These are phyloP conservation scores for Cordyceps cateniannulata DNA, from an alignment of 2,329 filamentous ascomycete genomes.

Conservation along the genomic window DNA sequence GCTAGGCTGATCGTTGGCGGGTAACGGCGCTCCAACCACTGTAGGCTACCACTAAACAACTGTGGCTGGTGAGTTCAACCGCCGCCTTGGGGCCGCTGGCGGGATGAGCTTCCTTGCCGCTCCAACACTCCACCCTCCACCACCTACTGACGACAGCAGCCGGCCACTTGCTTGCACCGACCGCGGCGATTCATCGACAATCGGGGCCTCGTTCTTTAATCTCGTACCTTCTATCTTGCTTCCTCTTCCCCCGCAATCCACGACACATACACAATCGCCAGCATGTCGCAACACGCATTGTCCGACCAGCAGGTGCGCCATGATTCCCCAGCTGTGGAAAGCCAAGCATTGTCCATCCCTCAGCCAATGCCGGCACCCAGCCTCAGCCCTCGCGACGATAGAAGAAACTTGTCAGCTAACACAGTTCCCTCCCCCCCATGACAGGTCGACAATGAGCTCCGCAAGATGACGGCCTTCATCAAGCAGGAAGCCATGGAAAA, in stretches of 20 bases:
- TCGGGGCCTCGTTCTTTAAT: neutral
- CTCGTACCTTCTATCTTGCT: neutral
- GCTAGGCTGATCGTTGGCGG: neutral
- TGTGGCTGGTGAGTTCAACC: neutral
- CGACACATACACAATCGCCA: constrained; percentile 34
- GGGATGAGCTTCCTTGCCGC: constrained; percentile 7
- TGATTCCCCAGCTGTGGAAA: constrained; percentile 12
- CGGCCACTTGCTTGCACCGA: constrained; percentile 4
- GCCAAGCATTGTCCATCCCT: constrained; percentile 1
- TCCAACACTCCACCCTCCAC: constrained; percentile 9
- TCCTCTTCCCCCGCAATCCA: constrained; percentile 1
- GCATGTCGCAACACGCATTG: constrained; percentile 93
- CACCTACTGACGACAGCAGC: constrained; percentile 12
- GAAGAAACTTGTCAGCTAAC: neutral
- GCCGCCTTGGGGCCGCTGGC: neutral
- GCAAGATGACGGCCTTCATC: constrained; percentile 99
- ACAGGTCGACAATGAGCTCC: constrained; percentile 94
- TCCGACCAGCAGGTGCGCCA: constrained; percentile 86
- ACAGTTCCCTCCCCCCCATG: neutral
- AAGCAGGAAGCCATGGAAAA: constrained; percentile 97
- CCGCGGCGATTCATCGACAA: constrained; percentile 6
- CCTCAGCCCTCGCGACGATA: neutral
- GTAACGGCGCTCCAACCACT: constrained; percentile 12
- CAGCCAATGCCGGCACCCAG: constrained; percentile 3
- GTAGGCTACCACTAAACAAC: neutral